Evolutionary conservation across 768 basidiomycete genomes (phyloP).

Genomic region (Mycena maculata): DNA sequence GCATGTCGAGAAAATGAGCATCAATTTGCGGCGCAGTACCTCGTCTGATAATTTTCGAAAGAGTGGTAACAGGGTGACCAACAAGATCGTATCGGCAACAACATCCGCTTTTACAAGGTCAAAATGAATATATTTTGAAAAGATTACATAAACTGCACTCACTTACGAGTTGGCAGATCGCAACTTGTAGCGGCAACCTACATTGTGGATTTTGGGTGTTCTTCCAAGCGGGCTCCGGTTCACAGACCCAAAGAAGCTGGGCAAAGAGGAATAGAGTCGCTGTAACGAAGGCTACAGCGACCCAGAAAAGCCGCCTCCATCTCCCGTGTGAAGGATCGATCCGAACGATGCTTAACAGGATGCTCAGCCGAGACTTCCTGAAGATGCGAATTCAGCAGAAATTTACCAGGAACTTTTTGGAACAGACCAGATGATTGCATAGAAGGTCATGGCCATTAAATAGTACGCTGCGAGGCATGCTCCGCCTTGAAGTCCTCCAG

Average conservation of each 20-base stretch:
- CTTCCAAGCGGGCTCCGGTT: constrained; percentile 55
- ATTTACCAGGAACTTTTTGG: not conserved
- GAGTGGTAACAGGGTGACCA: constrained; percentile 57
- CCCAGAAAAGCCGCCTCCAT: constrained; percentile 39
- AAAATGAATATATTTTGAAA: constrained; percentile 16
- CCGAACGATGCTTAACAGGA: constrained; percentile 66
- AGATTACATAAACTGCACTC: constrained; percentile 40
- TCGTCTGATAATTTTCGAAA: constrained; percentile 55
- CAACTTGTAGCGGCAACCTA: constrained; percentile 57
- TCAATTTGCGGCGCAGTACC: constrained; percentile 53
- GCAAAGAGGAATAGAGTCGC: constrained; percentile 51
- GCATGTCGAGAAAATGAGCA: constrained; percentile 66
- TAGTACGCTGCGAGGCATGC: constrained; percentile 60
- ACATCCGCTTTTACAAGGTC: constrained; percentile 57
- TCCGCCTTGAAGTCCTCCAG: constrained; percentile 73
- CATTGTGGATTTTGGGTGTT: constrained; percentile 51
- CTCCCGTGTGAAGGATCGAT: constrained; percentile 53
- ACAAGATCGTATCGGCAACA: constrained; percentile 58
- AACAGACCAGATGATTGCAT: constrained; percentile 52
- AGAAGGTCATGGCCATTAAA: constrained; percentile 50
- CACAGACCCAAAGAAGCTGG: constrained; percentile 60
- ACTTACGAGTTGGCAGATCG: constrained; percentile 65
- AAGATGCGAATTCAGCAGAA: not conserved
- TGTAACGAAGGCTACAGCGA: constrained; percentile 47
- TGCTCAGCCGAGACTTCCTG: constrained; percentile 62